Evolutionary conservation across 306 rosid genomes (phyloP).

Genomic region (Ceratonia siliqua): DNA sequence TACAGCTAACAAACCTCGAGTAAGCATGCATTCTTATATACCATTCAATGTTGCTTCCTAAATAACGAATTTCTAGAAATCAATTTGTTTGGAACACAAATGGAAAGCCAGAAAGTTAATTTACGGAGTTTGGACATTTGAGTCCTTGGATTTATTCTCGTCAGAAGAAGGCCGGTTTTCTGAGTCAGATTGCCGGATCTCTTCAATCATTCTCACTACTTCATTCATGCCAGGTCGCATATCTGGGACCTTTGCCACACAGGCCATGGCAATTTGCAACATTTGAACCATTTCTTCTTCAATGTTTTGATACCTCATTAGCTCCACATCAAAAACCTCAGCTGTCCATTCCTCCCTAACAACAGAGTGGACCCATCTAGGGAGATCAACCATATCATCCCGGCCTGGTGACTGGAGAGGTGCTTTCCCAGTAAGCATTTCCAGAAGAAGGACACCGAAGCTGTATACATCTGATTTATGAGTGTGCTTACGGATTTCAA

Average conservation of each 20-base stretch:
- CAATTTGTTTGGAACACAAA: slow-evolving; percentile 11
- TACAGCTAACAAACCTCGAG: slow-evolving; percentile 40
- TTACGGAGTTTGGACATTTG: slow-evolving; percentile 83
- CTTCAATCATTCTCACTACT: slow-evolving; percentile 90
- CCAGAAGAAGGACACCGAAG: slow-evolving; percentile 87
- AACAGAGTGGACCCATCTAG: slow-evolving; percentile 96
- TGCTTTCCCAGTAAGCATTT: slow-evolving; percentile 94
- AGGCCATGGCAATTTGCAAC: slow-evolving; percentile 96
- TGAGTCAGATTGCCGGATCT: slow-evolving; percentile 94
- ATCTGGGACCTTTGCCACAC: slow-evolving; percentile 87
- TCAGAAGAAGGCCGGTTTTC: slow-evolving; percentile 96
- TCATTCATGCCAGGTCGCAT: slow-evolving; percentile 86
- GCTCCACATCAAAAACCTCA: slow-evolving; percentile 89
- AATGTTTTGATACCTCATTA: slow-evolving; percentile 87
- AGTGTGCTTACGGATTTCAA: slow-evolving; percentile 83
- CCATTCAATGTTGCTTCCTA: slow-evolving; percentile 48
- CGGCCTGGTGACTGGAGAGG: slow-evolving; percentile 87
- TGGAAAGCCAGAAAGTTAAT: slow-evolving; percentile 30
- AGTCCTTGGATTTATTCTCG: slow-evolving; percentile 91
- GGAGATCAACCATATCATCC: slow-evolving; percentile 95
- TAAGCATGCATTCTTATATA: slow-evolving; percentile 47
- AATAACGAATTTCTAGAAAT: slow-evolving; percentile 35
- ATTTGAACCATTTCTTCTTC: slow-evolving; percentile 98
- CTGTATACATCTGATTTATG: slow-evolving; percentile 95
- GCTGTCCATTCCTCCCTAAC: slow-evolving; percentile 99